These are phyloP conservation scores for Proliferodiscus dingleyae DNA, from an alignment of 2,329 filamentous ascomycete genomes.

Conservation along the genomic window DNA sequence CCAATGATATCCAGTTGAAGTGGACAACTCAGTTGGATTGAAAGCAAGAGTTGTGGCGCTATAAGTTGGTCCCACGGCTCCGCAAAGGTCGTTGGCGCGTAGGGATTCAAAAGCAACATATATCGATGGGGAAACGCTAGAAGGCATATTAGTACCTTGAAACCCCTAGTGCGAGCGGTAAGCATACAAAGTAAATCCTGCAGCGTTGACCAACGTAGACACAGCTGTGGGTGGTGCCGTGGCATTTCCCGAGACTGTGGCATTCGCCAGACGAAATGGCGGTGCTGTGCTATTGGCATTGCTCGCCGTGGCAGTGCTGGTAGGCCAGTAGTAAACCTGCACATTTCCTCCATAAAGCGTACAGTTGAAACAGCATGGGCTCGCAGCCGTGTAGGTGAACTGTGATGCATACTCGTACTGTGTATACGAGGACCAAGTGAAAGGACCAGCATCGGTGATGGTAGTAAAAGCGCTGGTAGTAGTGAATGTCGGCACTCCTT, in stretches of 20 bases:
- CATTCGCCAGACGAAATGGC: not conserved
- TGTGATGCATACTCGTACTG: not conserved
- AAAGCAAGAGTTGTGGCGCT: slow-evolving; percentile 7
- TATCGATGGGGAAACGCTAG: slow-evolving; percentile 5
- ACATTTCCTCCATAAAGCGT: not conserved
- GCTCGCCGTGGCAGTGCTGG: not conserved
- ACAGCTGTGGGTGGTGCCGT: not conserved
- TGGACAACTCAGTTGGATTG: slow-evolving; percentile 3
- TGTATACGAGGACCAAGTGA: not conserved
- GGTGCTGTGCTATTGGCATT: not conserved
- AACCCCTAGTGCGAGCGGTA: not conserved
- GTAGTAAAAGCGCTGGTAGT: not conserved
- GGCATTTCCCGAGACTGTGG: too few species aligned
- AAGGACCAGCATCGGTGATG: not conserved
- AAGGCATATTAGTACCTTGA: not conserved
- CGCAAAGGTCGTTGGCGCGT: slow-evolving; percentile 7
- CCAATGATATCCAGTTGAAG: not conserved
- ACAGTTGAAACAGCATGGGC: not conserved
- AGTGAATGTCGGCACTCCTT: not conserved
- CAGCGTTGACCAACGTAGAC: slow-evolving; percentile 1
- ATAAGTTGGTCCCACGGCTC: slow-evolving; percentile 1
- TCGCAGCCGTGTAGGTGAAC: not conserved
- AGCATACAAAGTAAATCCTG: slow-evolving; percentile 6
- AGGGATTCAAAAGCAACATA: slow-evolving; percentile 11
- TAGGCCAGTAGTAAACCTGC: not conserved